These are phyloP conservation scores for Canariomyces notabilis DNA, from an alignment of 2,329 filamentous ascomycete genomes.

Conservation along the genomic window DNA sequence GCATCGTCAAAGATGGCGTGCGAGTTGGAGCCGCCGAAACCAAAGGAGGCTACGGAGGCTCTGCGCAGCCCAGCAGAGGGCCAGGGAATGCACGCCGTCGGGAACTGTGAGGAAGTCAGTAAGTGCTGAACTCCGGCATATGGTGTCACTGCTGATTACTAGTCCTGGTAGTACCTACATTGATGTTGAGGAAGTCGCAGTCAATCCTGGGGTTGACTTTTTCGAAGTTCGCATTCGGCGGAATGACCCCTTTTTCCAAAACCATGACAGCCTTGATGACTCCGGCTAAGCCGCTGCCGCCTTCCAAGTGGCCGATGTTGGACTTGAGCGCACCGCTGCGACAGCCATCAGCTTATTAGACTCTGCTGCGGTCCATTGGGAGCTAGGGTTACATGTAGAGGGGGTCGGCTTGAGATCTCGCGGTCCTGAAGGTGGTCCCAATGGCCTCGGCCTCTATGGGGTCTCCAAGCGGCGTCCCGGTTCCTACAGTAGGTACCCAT, in stretches of 20 bases:
- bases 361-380: no score
- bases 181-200: background rate
- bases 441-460: no score
- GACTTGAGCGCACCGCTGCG: no score
- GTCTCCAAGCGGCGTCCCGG: background rate
- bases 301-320: no score
- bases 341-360: no score
- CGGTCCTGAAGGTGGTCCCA: no score
- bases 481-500: no score
- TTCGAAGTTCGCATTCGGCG: background rate
- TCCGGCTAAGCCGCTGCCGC: slow-evolving; percentile 25
- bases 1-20: slow-evolving; percentile 33
- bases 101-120: background rate
- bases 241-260: background rate
- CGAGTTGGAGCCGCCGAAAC: slow-evolving; percentile 38
- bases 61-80: slow-evolving; percentile 31
- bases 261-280: background rate
- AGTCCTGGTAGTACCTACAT: no score
- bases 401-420: no score
- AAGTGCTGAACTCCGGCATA: no score
- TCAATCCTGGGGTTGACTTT: background rate
- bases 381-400: no score
- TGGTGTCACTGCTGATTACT: no score
- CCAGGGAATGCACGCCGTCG: slow-evolving; percentile 26
- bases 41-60: slow-evolving; percentile 39